Conservation (phyloP, 148 eudicot genomes). For the Tetragonia tetragonoides region DNA sequence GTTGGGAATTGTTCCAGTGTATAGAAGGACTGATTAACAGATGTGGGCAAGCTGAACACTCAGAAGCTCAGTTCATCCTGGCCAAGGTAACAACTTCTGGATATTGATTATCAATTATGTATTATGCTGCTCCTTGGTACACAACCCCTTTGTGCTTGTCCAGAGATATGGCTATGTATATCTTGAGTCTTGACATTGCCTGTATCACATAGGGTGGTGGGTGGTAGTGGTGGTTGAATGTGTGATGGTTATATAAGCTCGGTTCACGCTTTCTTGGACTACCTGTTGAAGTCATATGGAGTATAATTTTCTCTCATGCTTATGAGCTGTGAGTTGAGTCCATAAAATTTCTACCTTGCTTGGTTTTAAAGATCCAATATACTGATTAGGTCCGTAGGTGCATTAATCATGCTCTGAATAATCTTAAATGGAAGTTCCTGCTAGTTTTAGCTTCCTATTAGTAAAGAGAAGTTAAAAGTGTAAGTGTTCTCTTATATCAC, state of each 20-base stretch:
- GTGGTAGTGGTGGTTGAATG: not conserved
- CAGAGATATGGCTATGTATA: not conserved
- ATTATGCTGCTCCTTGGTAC: not conserved
- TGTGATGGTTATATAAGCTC: not conserved
- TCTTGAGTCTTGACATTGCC: not conserved
- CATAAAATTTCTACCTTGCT: not conserved
- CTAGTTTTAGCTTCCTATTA: too few relatives aligned
- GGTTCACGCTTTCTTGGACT: not conserved
- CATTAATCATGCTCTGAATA: not conserved
- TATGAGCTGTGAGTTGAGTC: not conserved
- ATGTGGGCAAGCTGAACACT: constrained; percentile 5
- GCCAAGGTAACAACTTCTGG: not conserved
- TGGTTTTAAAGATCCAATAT: not conserved
- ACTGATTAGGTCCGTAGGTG: not conserved
- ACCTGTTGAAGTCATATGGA: too few relatives aligned
- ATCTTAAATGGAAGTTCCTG: not conserved
- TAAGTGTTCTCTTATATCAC: too few relatives aligned
- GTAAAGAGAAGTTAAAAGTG: too few relatives aligned
- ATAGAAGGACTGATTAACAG: constrained; percentile 1
- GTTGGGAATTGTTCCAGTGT: constrained; percentile 6
- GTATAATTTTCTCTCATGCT: not conserved
- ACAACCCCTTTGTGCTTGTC: not conserved
- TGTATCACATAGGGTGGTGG: not conserved
- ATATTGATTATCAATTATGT: not conserved
- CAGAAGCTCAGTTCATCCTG: constrained; percentile 13